Evolutionary conservation across 1,284 basidiomycete species (phyloP), one percentile per base, ranked within the genome.

Genomic region (Taiwanofungus camphoratus): DNA sequence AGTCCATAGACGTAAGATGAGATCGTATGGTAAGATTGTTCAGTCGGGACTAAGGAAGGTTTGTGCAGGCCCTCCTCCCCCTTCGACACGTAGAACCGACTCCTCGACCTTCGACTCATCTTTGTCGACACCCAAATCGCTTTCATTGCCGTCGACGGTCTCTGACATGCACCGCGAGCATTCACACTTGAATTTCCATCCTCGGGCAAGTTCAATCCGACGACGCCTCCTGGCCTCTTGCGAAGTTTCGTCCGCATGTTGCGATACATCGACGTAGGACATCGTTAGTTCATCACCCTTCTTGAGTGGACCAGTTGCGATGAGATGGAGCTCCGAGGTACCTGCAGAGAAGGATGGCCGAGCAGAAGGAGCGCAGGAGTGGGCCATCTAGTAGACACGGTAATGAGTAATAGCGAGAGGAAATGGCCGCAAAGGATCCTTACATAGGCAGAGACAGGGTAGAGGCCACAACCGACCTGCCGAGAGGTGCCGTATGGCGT

Each of bases 141-240:
- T 64, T 39, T 71, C 71, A 35, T 50, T 36, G 20, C 62, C 62
- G 20, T 56, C 55, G 8, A 49, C 40, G 33, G 42, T 69, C 59
- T 90, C 87, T 41, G 67, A 65, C 33, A 63, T 52, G 58, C 87
- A 90, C 35, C 76, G 73, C 40, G 69, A 59, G 58, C 87, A 90
- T 39, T 67, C 62, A 58, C 87, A 90, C 19, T 81, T 77, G 58
- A 90, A 87, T 49, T 73, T 71, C 87, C 87, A 90, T 27, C 87
- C 87, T 33, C 80, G 71, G n/a, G 76, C 83, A 30, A 90, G 71
- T 62, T 87, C 84, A 52, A 71, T 68, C 20, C 87, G 74, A 48
- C 87, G 69, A 39, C 82, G 72, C 36, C 76, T 68, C 40, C 82
- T 70, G 39, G 79, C 76, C 22, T 81, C 77, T 4, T 65, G 59